Evolutionary conservation across 345 rosid species (phyloP), one percentile per base, ranked within the genome.

Genomic region (Excoecaria agallocha): DNA sequence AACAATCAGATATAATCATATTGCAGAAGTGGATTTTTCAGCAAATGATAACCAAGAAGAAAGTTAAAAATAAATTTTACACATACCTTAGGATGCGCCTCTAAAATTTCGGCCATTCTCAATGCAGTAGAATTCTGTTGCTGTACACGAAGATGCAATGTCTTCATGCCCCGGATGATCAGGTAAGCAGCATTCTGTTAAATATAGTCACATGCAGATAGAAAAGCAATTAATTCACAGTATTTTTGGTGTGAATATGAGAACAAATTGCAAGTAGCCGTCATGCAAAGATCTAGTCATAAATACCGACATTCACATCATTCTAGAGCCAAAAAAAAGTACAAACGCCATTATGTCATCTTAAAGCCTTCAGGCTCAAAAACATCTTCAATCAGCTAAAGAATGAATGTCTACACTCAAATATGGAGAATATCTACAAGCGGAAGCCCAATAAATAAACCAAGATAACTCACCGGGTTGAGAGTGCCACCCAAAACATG

Each of bases 131-230:
- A 86, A 82, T 95, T 95, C 76, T 95, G 98, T 87, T 90, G 96
- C 92, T 82, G 88, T 89, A 95, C 94, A 87, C 97, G 98, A 85
- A 95, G 99, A 87, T 95, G 92, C 89, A 95, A 80, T 55, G 99
- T 95, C 93, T 95, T 95, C 96, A 95, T 95, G 91, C 99, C 99
- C 78, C 97, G 93, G 80, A 91, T 91, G 71, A 95, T 83, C 85
- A 93, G 88, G 81, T 91, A 95, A 1, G 98, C 91, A 55, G 99
- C 99, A 77, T 90, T 90, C 99, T 93, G 86, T 80, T 30, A 75
- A 35, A 30, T 30, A 30, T 30, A 30, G 30, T n/a, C n/a, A n/a
- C n/a, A n/a, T n/a, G n/a, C n/a, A n/a, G n/a, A n/a, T n/a, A n/a
- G n/a, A n/a, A n/a, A n/a, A n/a, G n/a, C n/a, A n/a, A n/a, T n/a